Evolutionary conservation across 164 flowering plant species (phyloP), one percentile per base, ranked within the genome.

Genomic region (Magnolia officinalis): DNA sequence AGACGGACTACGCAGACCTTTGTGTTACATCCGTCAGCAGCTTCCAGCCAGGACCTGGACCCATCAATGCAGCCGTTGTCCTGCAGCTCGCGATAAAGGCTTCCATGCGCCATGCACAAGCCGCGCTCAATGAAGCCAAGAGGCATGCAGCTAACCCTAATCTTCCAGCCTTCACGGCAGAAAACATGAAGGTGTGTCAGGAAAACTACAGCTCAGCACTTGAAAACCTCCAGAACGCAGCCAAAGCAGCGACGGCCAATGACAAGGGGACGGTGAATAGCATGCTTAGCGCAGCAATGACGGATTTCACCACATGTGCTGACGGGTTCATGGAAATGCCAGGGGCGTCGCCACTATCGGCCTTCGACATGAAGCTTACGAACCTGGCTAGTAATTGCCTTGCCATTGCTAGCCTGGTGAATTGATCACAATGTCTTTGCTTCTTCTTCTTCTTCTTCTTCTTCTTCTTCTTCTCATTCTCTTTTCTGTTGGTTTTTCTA

Each of bases 261-360:
- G 75, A 72, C 18, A n/a, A 20, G 20, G 31, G 49, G 16, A 72
- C 75, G 10, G 4, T 72, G 66, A 72, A 72, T 6, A 18, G 2
- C 50, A 72, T 72, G 75, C 67, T 72, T 9, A 72, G 75, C 20
- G 75, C 75, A 7, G 67, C 75, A 31, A 24, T 72, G 66, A 72
- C 75, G 3, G 65, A 72, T 50, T 59, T 21, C 18, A 37, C 14
- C 9, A 72, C 75, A 6, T 72, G 75, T 49, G 65, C 55, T 3
- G 61, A 29, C 45, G 75, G 75, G 20, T 72, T 72, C 65, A 61
- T 1, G 8, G 75, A 72, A 16, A 68, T 68, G 71, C 71, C 71
- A 5, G 71, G 71, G 50, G n/a, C 29, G 49, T 68, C 71, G 1
- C 71, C 71, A 19, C 19, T 68, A 19, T 6, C 19, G 5, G n/a